Conservation (phyloP, 805 yeast species). For the Diddensiella caesifluorescens region DNA sequence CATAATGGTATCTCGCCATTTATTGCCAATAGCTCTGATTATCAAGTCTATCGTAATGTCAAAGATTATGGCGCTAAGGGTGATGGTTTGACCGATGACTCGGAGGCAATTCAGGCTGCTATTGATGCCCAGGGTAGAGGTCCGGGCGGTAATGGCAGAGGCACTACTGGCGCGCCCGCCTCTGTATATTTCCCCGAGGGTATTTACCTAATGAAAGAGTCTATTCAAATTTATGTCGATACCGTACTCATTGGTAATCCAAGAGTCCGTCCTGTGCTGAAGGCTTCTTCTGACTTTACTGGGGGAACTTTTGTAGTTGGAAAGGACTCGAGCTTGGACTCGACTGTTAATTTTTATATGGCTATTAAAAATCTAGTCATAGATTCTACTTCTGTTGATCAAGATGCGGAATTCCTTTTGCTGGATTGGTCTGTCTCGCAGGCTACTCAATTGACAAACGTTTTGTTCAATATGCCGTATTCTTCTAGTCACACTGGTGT, state of each 20-base stretch:
- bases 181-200: conserved; percentile 11
- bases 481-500: conserved; percentile 8
- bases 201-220: conserved; percentile 1
- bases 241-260: conserved; percentile 9
- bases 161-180: conserved; percentile 10
- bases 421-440: conserved; percentile 12
- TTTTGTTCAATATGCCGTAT: conserved; percentile 5
- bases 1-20: conserved; percentile 10
- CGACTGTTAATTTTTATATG: conserved; percentile 8
- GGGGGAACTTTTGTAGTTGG: conserved; percentile 1
- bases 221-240: conserved; percentile 6
- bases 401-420: background rate
- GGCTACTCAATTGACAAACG: conserved; percentile 9
- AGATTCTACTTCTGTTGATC: conserved; percentile 4
- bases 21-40: conserved; percentile 6
- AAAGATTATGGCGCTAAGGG: conserved; percentile 10
- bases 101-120: conserved; percentile 10
- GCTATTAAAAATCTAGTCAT: conserved; percentile 5
- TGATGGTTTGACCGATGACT: conserved; percentile 9
- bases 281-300: conserved; percentile 1
- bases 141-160: conserved; percentile 1
- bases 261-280: conserved; percentile 1
- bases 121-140: conserved; percentile 8
- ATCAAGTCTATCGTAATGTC: conserved; percentile 13
- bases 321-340: conserved; percentile 6